phyloP scores from a whole-genome alignment of 2,329 filamentous ascomycete species.

The Curvularia hawaiiensis region DNA sequence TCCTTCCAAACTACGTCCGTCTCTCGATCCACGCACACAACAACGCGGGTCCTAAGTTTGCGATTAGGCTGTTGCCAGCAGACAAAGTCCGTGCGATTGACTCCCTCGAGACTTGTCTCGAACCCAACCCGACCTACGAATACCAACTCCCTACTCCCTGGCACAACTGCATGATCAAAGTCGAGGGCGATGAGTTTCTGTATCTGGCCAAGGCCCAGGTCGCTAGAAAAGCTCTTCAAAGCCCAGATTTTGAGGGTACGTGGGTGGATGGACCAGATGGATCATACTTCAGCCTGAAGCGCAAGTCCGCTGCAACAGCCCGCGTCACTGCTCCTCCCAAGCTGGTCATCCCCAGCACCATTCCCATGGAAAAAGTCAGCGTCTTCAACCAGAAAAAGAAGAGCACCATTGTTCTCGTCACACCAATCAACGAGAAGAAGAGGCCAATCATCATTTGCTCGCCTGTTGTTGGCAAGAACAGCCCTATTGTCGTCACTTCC shows the following conservation, averaged over 20 bases:
- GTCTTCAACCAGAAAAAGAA: conserved; percentile 31
- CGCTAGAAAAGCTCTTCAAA: conserved; percentile 30
- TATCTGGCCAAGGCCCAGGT: conserved; percentile 37
- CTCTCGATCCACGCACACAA: conserved; percentile 56
- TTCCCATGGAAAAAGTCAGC: conserved; percentile 23
- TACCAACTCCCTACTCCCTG: conserved; percentile 51
- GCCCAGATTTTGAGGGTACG: conserved; percentile 27
- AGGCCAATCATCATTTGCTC: conserved; percentile 33
- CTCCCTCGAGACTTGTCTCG: conserved; percentile 36
- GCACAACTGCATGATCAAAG: conserved; percentile 51
- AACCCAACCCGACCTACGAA: conserved; percentile 34
- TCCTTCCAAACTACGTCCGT: conserved; percentile 54
- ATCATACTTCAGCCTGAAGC: conserved; percentile 33
- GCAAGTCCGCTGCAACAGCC: conserved; percentile 14
- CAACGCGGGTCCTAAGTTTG: conserved; percentile 52
- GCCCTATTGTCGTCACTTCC: conserved; percentile 26
- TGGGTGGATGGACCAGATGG: conserved; percentile 37
- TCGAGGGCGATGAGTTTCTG: conserved; percentile 36
- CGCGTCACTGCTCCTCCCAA: conserved; percentile 11
- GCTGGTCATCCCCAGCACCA: conserved; percentile 21
- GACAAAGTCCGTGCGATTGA: conserved; percentile 41
- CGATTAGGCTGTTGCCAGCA: conserved; percentile 48
- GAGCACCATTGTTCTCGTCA: conserved; percentile 27
- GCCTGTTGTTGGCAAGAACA: conserved; percentile 31
- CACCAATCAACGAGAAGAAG: conserved; percentile 29